Conservation (phyloP, 495 filamentous ascomycete genomes). For the Aspergillus panamensis region DNA sequence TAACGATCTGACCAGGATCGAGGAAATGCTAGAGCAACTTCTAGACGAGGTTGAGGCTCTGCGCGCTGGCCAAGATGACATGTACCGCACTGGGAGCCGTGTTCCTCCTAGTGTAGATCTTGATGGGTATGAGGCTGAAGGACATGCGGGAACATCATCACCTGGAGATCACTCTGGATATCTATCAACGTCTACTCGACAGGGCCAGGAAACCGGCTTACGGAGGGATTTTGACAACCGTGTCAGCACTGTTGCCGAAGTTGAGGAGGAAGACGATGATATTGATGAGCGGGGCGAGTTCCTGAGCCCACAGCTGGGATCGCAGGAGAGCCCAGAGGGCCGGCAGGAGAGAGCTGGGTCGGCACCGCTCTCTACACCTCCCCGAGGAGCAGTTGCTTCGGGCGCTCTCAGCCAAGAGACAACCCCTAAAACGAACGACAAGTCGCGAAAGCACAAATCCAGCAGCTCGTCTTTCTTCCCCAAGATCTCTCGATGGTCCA, state of each 20-base stretch:
- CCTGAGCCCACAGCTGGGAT: conserved; percentile 43
- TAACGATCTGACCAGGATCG: conserved; percentile 86
- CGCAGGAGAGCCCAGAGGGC: conserved; percentile 24
- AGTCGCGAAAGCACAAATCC: conserved; percentile 86
- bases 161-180: conserved; percentile 75
- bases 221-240: conserved; percentile 69
- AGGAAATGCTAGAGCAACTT: conserved; percentile 91
- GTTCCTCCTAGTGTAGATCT: conserved; percentile 39
- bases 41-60: conserved; percentile 87
- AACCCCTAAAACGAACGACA: conserved; percentile 69
- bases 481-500: conserved; percentile 95
- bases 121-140: conserved; percentile 79
- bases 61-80: conserved; percentile 56
- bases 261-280: conserved; percentile 68
- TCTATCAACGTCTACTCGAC: conserved; percentile 64
- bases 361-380: conserved; percentile 68
- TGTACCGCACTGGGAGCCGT: conserved; percentile 25
- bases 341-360: conserved; percentile 55
- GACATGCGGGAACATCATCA: conserved; percentile 71
- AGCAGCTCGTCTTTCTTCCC: conserved; percentile 85
- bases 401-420: conserved; percentile 66
- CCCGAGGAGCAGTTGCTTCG: conserved; percentile 55
- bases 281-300: conserved; percentile 51
- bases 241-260: conserved; percentile 84
- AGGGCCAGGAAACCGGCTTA: conserved; percentile 32